phyloP scores from a whole-genome alignment of 2,329 filamentous ascomycete genomes.

The Calycina marina region DNA sequence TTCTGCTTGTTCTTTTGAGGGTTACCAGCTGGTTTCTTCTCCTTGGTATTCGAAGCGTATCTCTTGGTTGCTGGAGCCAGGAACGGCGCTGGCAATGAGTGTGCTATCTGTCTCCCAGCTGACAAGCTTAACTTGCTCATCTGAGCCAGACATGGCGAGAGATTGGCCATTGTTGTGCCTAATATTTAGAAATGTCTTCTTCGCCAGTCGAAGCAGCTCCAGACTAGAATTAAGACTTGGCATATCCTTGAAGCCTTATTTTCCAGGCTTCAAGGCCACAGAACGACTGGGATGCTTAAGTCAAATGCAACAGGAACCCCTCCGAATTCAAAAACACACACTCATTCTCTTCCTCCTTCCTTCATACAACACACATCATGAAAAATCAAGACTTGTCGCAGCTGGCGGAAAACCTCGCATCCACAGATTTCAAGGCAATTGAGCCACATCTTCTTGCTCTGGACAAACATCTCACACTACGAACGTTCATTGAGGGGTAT shows the following conservation, averaged over 20 bases:
- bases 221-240: not conserved
- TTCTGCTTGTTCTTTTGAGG: conserved; percentile 21
- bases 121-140: conserved; percentile 20
- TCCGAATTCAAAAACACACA: conserved; percentile 7
- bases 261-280: not conserved
- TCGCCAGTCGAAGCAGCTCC: not conserved
- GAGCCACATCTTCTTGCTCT: conserved; percentile 62
- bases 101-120: conserved; percentile 6
- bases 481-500: conserved; percentile 78
- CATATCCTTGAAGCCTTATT: not conserved
- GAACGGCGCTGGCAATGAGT: not conserved
- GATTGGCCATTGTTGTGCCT: conserved; percentile 15
- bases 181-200: not conserved
- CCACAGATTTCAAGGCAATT: conserved; percentile 67
- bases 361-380: conserved; percentile 28
- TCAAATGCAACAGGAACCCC: conserved; percentile 4
- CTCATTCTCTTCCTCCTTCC: conserved; percentile 6
- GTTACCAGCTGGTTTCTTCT: conserved; percentile 4
- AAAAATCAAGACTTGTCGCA: conserved; percentile 40
- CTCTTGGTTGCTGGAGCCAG: conserved; percentile 11
- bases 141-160: conserved; percentile 20
- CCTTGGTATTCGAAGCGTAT: conserved; percentile 4
- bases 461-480: conserved; percentile 75
- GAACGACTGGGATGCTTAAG: not conserved
- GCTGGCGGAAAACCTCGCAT: conserved; percentile 34